Conservation (phyloP, 306 rosid genomes). For the Calophaca sinica region DNA sequence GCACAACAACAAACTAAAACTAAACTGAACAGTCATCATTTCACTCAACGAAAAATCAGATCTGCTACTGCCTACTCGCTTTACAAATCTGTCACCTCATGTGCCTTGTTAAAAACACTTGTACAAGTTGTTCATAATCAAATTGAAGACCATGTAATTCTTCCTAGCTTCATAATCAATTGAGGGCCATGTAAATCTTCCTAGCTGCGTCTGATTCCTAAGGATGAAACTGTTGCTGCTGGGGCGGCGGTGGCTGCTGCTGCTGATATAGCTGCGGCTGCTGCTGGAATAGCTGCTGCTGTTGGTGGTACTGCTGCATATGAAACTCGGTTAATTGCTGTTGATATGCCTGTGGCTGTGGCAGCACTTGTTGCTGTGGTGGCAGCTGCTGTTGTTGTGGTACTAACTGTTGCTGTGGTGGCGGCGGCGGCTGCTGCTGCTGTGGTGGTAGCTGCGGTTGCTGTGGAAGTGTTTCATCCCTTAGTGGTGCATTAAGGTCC, state of each 20-base stretch:
- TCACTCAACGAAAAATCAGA: constrained; percentile 69
- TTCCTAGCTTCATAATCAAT: constrained; percentile 52
- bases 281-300: constrained; percentile 21
- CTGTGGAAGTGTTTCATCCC: constrained; percentile 54
- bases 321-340: constrained; percentile 30
- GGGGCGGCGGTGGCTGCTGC: constrained; percentile 31
- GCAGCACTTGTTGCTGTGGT: constrained; percentile 29
- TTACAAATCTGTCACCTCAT: constrained; percentile 66
- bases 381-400: constrained; percentile 23
- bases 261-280: constrained; percentile 36
- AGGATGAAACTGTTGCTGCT: constrained; percentile 51
- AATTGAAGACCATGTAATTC: constrained; percentile 49
- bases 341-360: constrained; percentile 29
- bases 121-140: constrained; percentile 54
- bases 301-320: constrained; percentile 40
- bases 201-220: constrained; percentile 47
- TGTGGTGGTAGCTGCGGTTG: constrained; percentile 32
- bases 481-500: constrained; percentile 66
- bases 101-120: constrained; percentile 55
- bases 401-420: background rate
- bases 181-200: constrained; percentile 42
- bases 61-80: constrained; percentile 74
- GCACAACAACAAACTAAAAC: constrained; percentile 57
- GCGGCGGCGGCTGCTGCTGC: constrained; percentile 31
- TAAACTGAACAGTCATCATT: constrained; percentile 48